A percentile compares a stretch with the other conserved stretches of the same genome.
Evolutionary conservation across 2,329 filamentous ascomycete genomes (phyloP).

Genomic region (Talaromyces piceae): DNA sequence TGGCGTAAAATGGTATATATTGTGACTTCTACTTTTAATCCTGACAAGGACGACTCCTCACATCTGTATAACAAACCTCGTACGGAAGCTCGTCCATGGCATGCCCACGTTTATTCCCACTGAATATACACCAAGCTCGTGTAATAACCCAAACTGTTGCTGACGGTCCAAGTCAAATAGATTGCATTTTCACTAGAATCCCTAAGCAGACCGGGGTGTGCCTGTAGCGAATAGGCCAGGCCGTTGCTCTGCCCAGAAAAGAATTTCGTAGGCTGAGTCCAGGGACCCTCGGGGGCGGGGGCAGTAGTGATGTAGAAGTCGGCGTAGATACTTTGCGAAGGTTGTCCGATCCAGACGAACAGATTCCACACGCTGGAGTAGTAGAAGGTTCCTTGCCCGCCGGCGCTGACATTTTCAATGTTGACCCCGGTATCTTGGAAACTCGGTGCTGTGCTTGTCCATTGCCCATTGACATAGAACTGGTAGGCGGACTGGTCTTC

Average conservation of each 20-base stretch:
- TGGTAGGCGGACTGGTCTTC: slow-evolving; percentile 7
- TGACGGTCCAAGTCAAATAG: slow-evolving; percentile 6
- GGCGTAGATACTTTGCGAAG: slow-evolving; percentile 15
- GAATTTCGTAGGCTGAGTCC: slow-evolving; percentile 18
- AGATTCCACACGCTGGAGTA: slow-evolving; percentile 20
- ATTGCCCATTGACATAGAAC: slow-evolving; percentile 6
- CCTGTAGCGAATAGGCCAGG: slow-evolving; percentile 11
- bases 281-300: slow-evolving; percentile 23
- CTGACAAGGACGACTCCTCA: not conserved
- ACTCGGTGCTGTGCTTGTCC: slow-evolving; percentile 4
- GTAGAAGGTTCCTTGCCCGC: slow-evolving; percentile 24
- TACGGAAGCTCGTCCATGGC: too few species aligned
- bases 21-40: too few species aligned
- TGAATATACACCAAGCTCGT: slow-evolving; percentile 7
- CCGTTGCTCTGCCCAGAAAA: slow-evolving; percentile 7
- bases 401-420: slow-evolving; percentile 21
- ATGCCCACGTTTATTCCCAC: slow-evolving; percentile 1
- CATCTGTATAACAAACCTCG: not conserved
- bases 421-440: slow-evolving; percentile 11
- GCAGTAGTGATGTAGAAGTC: slow-evolving; percentile 18
- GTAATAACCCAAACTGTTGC: slow-evolving; percentile 1
- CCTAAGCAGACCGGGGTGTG: slow-evolving; percentile 7
- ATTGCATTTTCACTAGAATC: slow-evolving; percentile 6
- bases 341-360: slow-evolving; percentile 25
- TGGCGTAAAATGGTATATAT: too few species aligned